phyloP scores from a whole-genome alignment of 192 early-diverging fungal genomes.

The Backusella morwellensis region DNA sequence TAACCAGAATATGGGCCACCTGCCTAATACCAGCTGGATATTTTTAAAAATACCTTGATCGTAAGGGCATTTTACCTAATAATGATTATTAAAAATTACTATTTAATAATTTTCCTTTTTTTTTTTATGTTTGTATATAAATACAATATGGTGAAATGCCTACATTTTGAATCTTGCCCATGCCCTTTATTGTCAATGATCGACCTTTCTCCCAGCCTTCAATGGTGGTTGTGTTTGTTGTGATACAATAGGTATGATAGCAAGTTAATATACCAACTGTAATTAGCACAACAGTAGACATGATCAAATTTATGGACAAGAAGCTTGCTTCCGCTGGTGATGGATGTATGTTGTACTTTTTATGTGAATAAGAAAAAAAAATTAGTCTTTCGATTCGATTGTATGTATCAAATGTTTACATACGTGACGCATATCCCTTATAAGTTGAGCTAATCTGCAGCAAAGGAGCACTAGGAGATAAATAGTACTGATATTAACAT shows the following conservation, averaged over 20 bases:
- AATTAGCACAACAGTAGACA: conserved; percentile 66
- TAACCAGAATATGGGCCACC: conserved; percentile 68
- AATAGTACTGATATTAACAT: conserved; percentile 57
- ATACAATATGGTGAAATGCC: neutral
- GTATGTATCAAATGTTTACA: neutral
- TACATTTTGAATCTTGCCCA: conserved; percentile 59
- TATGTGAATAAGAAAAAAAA: neutral
- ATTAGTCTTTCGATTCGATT: neutral
- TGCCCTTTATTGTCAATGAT: conserved; percentile 59
- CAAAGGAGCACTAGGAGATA: conserved; percentile 57
- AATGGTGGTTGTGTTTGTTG: conserved; percentile 78
- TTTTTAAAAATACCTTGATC: conserved; percentile 78
- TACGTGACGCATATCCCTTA: conserved; percentile 31
- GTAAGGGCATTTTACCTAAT: conserved; percentile 72
- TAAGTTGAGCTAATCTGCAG: conserved; percentile 47
- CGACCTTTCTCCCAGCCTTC: conserved; percentile 77
- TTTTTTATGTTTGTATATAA: neutral
- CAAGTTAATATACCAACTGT: conserved; percentile 65
- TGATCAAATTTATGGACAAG: conserved; percentile 70
- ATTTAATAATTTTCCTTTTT: neutral
- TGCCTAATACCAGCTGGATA: conserved; percentile 71
- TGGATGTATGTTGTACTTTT: conserved; percentile 12
- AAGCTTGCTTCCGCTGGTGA: conserved; percentile 54
- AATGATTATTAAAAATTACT: neutral
- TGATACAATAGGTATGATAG: conserved; percentile 74